A percentile compares a stretch with the other conserved stretches of the same genome.
Evolutionary conservation across 202 grass and related monocot genomes (phyloP).

Genomic region (Cymbopogon flexuosus): DNA sequence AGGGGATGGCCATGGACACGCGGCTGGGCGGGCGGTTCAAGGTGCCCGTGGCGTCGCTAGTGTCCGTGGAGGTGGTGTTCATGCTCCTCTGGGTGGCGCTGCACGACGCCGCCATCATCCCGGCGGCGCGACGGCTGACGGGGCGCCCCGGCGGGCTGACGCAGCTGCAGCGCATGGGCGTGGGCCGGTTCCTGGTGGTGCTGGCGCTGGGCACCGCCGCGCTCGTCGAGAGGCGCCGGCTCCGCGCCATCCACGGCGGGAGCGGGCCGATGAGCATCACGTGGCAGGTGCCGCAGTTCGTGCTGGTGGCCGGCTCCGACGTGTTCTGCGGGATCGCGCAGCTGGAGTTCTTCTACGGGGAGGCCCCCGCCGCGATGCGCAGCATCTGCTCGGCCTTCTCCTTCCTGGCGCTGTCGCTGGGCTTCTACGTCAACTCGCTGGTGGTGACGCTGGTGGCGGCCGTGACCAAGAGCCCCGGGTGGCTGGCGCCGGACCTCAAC

Average conservation of each 20-base stretch:
- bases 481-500: conserved; percentile 67
- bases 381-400: conserved; percentile 89
- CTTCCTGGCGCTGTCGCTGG: conserved; percentile 75
- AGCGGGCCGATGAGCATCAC: conserved; percentile 44
- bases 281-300: conserved; percentile 79
- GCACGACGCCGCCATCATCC: conserved; percentile 53
- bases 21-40: conserved; percentile 34
- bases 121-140: conserved; percentile 29
- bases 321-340: conserved; percentile 85
- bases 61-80: conserved; percentile 74
- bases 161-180: conserved; percentile 88
- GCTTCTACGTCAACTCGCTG: conserved; percentile 74
- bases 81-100: conserved; percentile 77
- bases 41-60: conserved; percentile 66
- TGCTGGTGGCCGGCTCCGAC: conserved; percentile 71
- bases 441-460: conserved; percentile 61
- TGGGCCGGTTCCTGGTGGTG: conserved; percentile 68
- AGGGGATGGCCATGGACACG: conserved; percentile 78
- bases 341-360: conserved; percentile 95
- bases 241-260: conserved; percentile 27
- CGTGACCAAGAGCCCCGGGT: conserved; percentile 40
- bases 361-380: conserved; percentile 73
- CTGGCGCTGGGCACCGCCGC: conserved; percentile 57
- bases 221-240: conserved; percentile 55
- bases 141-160: conserved; percentile 37